Base-by-base conservation (phyloP, 306 rosid species). In the Castanea sativa region DNA sequence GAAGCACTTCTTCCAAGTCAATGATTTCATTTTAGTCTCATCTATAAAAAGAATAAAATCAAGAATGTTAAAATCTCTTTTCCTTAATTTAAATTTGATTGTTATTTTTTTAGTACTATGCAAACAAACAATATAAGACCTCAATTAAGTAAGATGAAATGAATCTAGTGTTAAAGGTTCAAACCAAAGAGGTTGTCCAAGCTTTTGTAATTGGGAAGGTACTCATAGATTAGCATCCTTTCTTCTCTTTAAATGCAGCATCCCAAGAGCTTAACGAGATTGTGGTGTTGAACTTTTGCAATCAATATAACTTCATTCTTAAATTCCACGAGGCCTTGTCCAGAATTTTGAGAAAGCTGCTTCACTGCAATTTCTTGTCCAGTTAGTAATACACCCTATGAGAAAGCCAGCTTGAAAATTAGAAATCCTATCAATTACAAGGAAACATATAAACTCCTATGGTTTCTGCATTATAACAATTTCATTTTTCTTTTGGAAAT, bases 131-230 rank as follows among this genome's bases (percentile, higher is more conserved):
- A 27, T 27, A 21, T 3, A 59, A 8, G 30, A 16, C 10, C 32
- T 8, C 65, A 23, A 23, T 59, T 23, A 59, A 21, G 18, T 2
- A 59, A n/a, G 10, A 59, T 7, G 67, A 59, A 59, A 23, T 5
- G 23, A 5, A 23, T 59, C 61, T 0, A 27, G 29, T 27, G 29
- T 27, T 27, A 27, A 19, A 58, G 20, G 53, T 71, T 74, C 78
- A 74, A 49, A 81, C 87, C 87, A 69, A 84, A 84, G 73, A 84
- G 71, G 21, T 76, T 57, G 82, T 84, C 87, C 70, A 84, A 84
- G 87, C 87, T 84, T 67, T 76, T 38, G 79, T n/a, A n/a, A n/a
- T 84, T 84, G 61, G 82, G 85, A 84, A 84, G 81, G 71, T 84
- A 84, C 60, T 80, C 87, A 52, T 84, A 84, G 53, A 84, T 53